A percentile compares a stretch with the other conserved stretches of the same genome.
phyloP scores from a whole-genome alignment of 2,329 filamentous ascomycete species.

The Plectosphaerella cucumerina region DNA sequence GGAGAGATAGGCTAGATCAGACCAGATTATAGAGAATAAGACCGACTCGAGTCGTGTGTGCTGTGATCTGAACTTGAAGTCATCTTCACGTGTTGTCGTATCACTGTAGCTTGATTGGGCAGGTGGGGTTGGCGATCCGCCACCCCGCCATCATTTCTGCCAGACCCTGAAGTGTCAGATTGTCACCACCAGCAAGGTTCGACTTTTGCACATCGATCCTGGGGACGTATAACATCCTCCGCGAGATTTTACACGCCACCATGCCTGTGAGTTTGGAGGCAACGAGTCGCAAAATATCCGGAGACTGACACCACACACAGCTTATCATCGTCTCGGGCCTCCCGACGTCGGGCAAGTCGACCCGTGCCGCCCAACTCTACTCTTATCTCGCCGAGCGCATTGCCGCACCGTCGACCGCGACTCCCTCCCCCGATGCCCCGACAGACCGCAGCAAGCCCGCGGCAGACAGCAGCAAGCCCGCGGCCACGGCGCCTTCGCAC shows the following conservation, averaged over 20 bases:
- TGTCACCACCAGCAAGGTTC: neutral
- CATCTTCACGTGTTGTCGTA: neutral
- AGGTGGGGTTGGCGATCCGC: slow-evolving; percentile 10
- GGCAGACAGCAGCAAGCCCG: neutral
- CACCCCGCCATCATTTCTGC: slow-evolving; percentile 1
- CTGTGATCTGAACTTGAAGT: no score
- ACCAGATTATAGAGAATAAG: no score
- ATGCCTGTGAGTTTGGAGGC: slow-evolving; percentile 8
- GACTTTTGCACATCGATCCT: neutral
- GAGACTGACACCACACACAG: slow-evolving; percentile 28
- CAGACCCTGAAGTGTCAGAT: slow-evolving; percentile 2
- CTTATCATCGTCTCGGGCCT: slow-evolving; percentile 64
- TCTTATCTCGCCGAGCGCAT: slow-evolving; percentile 59
- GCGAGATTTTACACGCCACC: neutral
- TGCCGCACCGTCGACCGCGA: slow-evolving; percentile 24
- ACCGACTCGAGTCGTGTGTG: no score
- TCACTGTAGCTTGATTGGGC: neutral
- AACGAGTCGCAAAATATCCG: neutral
- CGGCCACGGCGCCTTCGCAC: slow-evolving; percentile 35
- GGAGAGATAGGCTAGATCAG: no score
- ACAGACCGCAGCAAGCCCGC: neutral
- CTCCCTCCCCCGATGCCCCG: slow-evolving; percentile 11
- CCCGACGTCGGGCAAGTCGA: slow-evolving; percentile 66
- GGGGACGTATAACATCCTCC: neutral
- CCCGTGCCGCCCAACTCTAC: slow-evolving; percentile 62